phyloP scores from a whole-genome alignment of 768 basidiomycete species.

The Pisolithus microcarpus region DNA sequence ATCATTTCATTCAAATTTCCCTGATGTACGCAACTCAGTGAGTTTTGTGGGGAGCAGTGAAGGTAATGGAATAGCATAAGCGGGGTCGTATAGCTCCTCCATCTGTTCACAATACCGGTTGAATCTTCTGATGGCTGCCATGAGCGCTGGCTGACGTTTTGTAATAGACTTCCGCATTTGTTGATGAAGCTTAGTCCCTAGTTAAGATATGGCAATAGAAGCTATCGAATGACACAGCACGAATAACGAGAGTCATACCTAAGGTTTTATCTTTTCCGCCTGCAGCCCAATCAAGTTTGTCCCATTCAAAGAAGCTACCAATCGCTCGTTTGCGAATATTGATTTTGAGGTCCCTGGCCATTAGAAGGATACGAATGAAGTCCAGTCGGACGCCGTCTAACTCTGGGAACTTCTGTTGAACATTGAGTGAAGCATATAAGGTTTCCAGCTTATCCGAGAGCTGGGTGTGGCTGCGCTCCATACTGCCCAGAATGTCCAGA shows the following conservation, averaged over 20 bases:
- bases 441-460: constrained; percentile 22
- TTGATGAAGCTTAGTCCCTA: constrained; percentile 28
- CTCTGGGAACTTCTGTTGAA: constrained; percentile 27
- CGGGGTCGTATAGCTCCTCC: not conserved
- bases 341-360: constrained; percentile 34
- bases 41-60: constrained; percentile 26
- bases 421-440: constrained; percentile 30
- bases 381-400: constrained; percentile 22
- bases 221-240: too few relatives aligned
- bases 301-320: constrained; percentile 32
- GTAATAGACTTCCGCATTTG: constrained; percentile 21
- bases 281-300: constrained; percentile 27
- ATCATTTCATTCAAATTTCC: too few relatives aligned
- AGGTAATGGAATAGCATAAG: constrained; percentile 28
- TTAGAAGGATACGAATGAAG: constrained; percentile 26
- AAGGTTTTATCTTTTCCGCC: constrained; percentile 22
- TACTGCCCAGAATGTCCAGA: constrained; percentile 10
- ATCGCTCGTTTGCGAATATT: constrained; percentile 30
- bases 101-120: too few relatives aligned
- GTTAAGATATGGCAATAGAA: not conserved
- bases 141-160: constrained; percentile 2
- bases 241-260: not conserved
- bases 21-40: constrained; percentile 4
- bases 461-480: constrained; percentile 14
- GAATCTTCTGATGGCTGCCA: constrained; percentile 10